These are phyloP conservation scores for Phytophthora parvispora DNA, from an alignment of 352 stramenopile species.

Conservation along the genomic window DNA sequence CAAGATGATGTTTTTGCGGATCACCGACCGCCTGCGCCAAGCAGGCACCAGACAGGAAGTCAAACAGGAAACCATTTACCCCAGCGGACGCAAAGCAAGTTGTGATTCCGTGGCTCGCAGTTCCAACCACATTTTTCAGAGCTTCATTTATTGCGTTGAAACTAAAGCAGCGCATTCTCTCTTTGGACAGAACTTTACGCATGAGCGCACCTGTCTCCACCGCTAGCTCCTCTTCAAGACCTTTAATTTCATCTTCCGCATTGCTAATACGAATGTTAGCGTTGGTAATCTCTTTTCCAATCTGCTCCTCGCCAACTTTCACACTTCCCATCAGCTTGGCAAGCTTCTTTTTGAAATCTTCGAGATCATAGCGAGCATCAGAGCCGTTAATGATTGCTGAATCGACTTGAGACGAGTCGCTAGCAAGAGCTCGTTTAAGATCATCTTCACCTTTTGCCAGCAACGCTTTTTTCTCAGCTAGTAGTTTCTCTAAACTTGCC, in stretches of 20 bases:
- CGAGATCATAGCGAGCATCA: conserved; percentile 72
- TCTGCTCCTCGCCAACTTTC: conserved; percentile 63
- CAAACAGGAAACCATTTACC: conserved; percentile 64
- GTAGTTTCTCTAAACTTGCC: conserved; percentile 58
- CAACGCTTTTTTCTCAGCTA: conserved; percentile 66
- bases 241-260: conserved; percentile 70
- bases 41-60: conserved; percentile 74
- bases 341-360: conserved; percentile 84
- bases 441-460: conserved; percentile 70
- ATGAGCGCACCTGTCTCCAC: conserved; percentile 81
- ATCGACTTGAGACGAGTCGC: conserved; percentile 74
- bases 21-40: conserved; percentile 74
- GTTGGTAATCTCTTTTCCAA: conserved; percentile 71
- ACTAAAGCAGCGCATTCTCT: conserved; percentile 75
- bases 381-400: conserved; percentile 70
- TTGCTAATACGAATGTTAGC: conserved; percentile 76
- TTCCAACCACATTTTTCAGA: conserved; percentile 79
- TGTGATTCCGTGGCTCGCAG: conserved; percentile 69
- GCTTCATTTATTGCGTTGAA: conserved; percentile 82
- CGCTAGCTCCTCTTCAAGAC: conserved; percentile 69
- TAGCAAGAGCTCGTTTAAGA: conserved; percentile 71
- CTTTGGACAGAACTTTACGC: conserved; percentile 72
- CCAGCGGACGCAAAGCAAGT: conserved; percentile 69
- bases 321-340: conserved; percentile 74
- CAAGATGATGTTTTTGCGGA: conserved; percentile 69